Percentiles rank a stretch among this genome's conserved stretches.
phyloP scores from a whole-genome alignment of 2,329 filamentous ascomycete genomes.

The Fusarium pilosicola region DNA sequence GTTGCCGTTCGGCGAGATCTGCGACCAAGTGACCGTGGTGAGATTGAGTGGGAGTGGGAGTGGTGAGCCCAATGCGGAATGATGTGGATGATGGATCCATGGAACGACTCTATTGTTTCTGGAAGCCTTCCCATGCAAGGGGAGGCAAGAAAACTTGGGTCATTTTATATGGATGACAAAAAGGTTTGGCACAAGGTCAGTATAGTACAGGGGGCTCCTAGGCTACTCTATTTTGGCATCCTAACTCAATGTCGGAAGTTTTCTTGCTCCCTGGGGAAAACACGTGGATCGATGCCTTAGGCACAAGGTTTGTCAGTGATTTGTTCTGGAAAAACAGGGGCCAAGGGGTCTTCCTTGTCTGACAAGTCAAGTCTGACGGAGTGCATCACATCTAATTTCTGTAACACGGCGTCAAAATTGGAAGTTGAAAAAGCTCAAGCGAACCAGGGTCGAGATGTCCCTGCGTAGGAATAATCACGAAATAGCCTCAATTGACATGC shows the following conservation, averaged over 20 bases:
- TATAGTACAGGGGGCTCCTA: fast-evolving
- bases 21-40: conserved; percentile 26
- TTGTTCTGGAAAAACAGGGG: conserved; percentile 37
- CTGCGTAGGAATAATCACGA: not conserved
- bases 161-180: not conserved
- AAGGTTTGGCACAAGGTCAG: fast-evolving
- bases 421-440: not conserved
- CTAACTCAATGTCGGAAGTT: fast-evolving
- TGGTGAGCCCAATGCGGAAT: conserved; percentile 23
- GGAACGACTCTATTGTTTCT: conserved; percentile 37
- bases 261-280: not conserved
- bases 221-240: not conserved
- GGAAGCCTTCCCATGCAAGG: conserved; percentile 31
- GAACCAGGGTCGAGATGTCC: conserved; percentile 6
- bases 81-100: conserved; percentile 30
- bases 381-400: conserved; percentile 23
- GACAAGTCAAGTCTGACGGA: conserved; percentile 11
- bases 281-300: conserved; percentile 12
- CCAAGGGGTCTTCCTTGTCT: conserved; percentile 11
- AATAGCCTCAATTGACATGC: conserved; percentile 9
- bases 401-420: conserved; percentile 11
- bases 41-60: conserved; percentile 3
- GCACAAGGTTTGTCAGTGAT: conserved; percentile 12
- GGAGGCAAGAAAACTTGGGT: not conserved
- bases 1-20: conserved; percentile 35